A percentile compares a stretch with the other conserved stretches of the same genome.
Conservation (phyloP, 179 eudicot species). For the Patellifolia procumbens region DNA sequence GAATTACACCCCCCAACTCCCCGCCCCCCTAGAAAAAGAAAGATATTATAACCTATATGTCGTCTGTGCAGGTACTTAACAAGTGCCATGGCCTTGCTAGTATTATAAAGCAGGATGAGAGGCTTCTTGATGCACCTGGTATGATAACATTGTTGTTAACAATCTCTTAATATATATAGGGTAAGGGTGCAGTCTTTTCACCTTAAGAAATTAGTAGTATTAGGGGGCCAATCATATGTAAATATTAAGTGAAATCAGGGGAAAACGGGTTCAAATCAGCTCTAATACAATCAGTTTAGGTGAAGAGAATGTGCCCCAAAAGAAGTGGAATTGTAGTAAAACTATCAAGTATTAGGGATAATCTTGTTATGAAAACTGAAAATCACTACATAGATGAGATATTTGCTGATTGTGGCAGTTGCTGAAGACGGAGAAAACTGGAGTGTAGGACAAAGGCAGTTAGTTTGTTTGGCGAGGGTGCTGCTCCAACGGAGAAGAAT, state of each 20-base stretch:
- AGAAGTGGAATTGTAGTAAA: background rate
- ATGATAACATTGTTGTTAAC: constrained; percentile 9
- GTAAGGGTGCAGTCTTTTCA: too few relatives aligned
- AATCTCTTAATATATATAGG: background rate
- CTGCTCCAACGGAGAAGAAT: constrained; percentile 71
- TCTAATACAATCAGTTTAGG: too few relatives aligned
- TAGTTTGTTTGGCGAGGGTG: constrained; percentile 80
- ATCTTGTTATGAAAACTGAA: too few relatives aligned
- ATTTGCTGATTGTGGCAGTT: constrained; percentile 44
- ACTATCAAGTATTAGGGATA: background rate
- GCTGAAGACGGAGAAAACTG: constrained; percentile 94
- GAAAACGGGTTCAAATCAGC: too few relatives aligned
- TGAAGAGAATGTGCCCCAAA: background rate
- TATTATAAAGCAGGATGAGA: constrained; percentile 57
- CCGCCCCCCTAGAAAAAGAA: background rate
- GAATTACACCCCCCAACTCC: too few relatives aligned
- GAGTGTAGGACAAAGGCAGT: constrained; percentile 94
- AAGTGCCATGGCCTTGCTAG: constrained; percentile 70
- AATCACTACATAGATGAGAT: background rate
- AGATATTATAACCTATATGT: background rate
- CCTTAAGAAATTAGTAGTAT: too few relatives aligned
- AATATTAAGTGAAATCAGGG: too few relatives aligned
- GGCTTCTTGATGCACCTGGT: constrained; percentile 90
- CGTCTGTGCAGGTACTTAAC: constrained; percentile 52
- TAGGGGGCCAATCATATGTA: too few relatives aligned